Evolutionary conservation across 2,329 filamentous ascomycete species (phyloP).

Genomic region (Arthrobotrys musiformis): DNA sequence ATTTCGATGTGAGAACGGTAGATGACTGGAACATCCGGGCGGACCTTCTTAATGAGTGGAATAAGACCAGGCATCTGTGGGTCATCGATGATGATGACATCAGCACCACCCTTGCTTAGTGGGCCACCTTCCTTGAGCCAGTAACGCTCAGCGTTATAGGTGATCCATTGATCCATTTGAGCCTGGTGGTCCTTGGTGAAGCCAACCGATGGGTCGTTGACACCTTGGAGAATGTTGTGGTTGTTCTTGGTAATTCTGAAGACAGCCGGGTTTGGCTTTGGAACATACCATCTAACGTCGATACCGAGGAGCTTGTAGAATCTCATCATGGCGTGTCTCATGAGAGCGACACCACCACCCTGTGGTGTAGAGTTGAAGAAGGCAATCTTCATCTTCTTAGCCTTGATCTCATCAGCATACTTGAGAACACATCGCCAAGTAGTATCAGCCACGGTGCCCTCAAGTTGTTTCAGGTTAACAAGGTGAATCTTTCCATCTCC

Average conservation of each 20-base stretch:
- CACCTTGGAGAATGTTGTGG: conserved; percentile 88
- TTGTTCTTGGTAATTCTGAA: conserved; percentile 88
- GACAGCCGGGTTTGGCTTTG: conserved; percentile 80
- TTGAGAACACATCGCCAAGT: conserved; percentile 76
- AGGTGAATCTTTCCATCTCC: conserved; percentile 73
- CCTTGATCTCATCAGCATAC: conserved; percentile 72
- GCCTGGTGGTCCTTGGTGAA: conserved; percentile 72
- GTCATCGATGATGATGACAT: conserved; percentile 82
- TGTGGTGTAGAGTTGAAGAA: conserved; percentile 85
- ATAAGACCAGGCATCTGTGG: conserved; percentile 86
- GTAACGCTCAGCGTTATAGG: conserved; percentile 77
- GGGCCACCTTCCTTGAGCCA: conserved; percentile 78
- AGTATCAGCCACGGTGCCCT: conserved; percentile 69
- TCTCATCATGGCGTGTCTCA: conserved; percentile 81
- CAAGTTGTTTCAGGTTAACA: conserved; percentile 68
- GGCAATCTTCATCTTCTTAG: conserved; percentile 74
- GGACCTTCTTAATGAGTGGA: conserved; percentile 76
- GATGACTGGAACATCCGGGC: conserved; percentile 78
- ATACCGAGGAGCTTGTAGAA: conserved; percentile 75
- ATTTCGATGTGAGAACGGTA: conserved; percentile 88
- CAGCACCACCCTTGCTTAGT: conserved; percentile 76
- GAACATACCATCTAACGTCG: conserved; percentile 80
- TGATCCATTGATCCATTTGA: conserved; percentile 76
- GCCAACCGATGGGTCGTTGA: conserved; percentile 73
- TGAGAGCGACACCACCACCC: conserved; percentile 83